Evolutionary conservation across 164 flowering plant species (phyloP).

Genomic region (Akebia trifoliata): DNA sequence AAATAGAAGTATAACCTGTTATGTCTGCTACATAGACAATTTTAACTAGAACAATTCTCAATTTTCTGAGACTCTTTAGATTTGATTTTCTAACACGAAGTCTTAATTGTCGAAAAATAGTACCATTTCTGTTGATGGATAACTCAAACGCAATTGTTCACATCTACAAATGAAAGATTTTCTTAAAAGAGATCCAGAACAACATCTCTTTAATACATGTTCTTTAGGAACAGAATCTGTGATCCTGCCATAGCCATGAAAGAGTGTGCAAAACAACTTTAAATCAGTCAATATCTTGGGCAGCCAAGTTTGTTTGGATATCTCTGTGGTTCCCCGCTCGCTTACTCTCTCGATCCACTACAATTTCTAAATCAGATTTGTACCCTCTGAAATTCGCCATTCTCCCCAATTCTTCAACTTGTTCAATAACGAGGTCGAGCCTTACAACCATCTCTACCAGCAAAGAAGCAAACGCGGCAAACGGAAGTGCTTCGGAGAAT

Average conservation of each 20-base stretch:
- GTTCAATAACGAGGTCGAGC: slow-evolving; percentile 74
- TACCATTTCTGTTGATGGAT: too few relatives aligned
- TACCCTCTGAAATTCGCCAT: slow-evolving; percentile 57
- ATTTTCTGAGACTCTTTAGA: too few relatives aligned
- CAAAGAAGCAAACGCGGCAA: slow-evolving; percentile 93
- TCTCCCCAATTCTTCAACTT: slow-evolving; percentile 77
- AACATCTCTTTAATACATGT: background rate
- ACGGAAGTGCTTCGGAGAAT: slow-evolving; percentile 93
- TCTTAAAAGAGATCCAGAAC: slow-evolving; percentile 5
- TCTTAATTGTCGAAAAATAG: too few relatives aligned
- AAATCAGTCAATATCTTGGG: background rate
- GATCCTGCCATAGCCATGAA: background rate
- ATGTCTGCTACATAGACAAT: too few relatives aligned
- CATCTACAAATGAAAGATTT: background rate
- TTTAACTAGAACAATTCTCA: too few relatives aligned
- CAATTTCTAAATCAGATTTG: slow-evolving; percentile 29
- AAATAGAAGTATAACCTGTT: too few relatives aligned
- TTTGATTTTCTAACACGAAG: too few relatives aligned
- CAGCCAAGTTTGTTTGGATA: slow-evolving; percentile 1
- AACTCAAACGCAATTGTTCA: background rate
- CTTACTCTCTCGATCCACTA: slow-evolving; percentile 19
- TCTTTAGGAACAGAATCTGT: background rate
- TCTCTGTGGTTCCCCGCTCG: slow-evolving; percentile 8
- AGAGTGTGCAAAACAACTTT: background rate
- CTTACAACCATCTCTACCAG: slow-evolving; percentile 80